phyloP scores from a whole-genome alignment of 2,329 filamentous ascomycete species.

The Fusarium dlaminii region DNA sequence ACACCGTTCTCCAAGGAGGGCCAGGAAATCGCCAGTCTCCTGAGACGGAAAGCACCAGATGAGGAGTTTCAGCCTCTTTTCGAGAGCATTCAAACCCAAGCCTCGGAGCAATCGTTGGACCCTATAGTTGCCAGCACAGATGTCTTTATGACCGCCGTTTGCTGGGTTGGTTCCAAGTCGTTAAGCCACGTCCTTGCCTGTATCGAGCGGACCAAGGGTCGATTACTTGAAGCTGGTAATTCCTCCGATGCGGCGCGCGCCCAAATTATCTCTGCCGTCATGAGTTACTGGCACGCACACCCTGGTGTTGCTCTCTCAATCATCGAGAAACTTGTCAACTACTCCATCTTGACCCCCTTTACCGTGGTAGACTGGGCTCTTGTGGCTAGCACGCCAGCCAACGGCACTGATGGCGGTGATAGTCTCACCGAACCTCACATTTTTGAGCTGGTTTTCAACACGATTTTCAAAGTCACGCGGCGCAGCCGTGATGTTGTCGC shows the following conservation, averaged over 20 bases:
- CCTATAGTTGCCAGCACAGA: slow-evolving; percentile 89
- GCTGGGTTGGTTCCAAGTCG: slow-evolving; percentile 93
- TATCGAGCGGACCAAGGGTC: slow-evolving; percentile 93
- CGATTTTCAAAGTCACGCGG: slow-evolving; percentile 88
- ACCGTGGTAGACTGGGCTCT: slow-evolving; percentile 93
- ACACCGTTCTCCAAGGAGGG: slow-evolving; percentile 86
- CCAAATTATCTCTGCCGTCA: slow-evolving; percentile 90
- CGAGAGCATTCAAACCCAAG: slow-evolving; percentile 81
- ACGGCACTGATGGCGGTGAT: slow-evolving; percentile 64
- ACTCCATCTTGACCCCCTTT: slow-evolving; percentile 88
- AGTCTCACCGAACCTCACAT: slow-evolving; percentile 78
- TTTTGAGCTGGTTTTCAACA: slow-evolving; percentile 90
- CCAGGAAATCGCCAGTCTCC: slow-evolving; percentile 79
- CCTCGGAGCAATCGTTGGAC: slow-evolving; percentile 75
- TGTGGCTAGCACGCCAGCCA: slow-evolving; percentile 62
- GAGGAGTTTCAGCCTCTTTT: slow-evolving; percentile 87
- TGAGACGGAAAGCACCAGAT: slow-evolving; percentile 85
- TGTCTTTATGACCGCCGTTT: slow-evolving; percentile 92
- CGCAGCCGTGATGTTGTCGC: slow-evolving; percentile 83
- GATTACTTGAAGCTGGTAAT: slow-evolving; percentile 81
- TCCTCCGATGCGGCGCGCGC: slow-evolving; percentile 78
- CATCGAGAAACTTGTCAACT: slow-evolving; percentile 96
- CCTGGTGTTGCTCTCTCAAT: slow-evolving; percentile 92
- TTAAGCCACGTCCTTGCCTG: slow-evolving; percentile 94
- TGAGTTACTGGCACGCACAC: slow-evolving; percentile 93